Percentiles rank a stretch among this genome's conserved stretches.
Evolutionary conservation across 176 grass and related monocot genomes (phyloP).

Genomic region (Melocanna baccifera): DNA sequence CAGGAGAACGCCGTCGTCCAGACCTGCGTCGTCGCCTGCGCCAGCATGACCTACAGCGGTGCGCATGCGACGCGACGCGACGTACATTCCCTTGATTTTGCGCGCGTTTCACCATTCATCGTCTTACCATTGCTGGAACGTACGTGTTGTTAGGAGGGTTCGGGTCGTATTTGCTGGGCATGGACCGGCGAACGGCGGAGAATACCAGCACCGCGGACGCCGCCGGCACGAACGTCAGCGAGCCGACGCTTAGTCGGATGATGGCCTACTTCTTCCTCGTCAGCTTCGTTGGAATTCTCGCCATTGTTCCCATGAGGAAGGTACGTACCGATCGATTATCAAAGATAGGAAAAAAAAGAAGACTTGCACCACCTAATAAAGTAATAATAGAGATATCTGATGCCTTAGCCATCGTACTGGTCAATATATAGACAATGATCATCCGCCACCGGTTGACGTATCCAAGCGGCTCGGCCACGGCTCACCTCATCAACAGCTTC

Average conservation of each 20-base stretch:
- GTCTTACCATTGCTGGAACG: background rate
- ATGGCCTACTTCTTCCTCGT: slow-evolving; percentile 56
- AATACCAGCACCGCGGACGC: slow-evolving; percentile 23
- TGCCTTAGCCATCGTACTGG: background rate
- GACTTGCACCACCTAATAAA: background rate
- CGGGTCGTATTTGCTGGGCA: slow-evolving; percentile 63
- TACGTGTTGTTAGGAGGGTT: slow-evolving; percentile 49
- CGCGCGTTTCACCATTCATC: background rate
- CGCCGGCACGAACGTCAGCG: slow-evolving; percentile 40
- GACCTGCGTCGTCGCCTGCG: slow-evolving; percentile 88
- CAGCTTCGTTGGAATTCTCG: slow-evolving; percentile 71
- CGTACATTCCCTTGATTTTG: background rate
- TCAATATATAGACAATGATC: slow-evolving; percentile 68
- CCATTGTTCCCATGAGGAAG: slow-evolving; percentile 72
- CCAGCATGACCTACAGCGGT: slow-evolving; percentile 65
- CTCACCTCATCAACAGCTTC: slow-evolving; percentile 85
- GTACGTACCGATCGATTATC: slow-evolving; percentile 51
- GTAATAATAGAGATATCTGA: background rate
- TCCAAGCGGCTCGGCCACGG: slow-evolving; percentile 77
- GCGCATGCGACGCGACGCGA: background rate
- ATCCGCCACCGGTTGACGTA: slow-evolving; percentile 66
- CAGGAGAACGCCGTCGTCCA: slow-evolving; percentile 85
- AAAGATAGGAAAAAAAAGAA: too few species aligned
- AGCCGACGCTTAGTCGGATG: slow-evolving; percentile 43
- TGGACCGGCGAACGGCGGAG: slow-evolving; percentile 51